Percentiles rank a stretch among this genome's conserved stretches.
These are phyloP conservation scores for Kappamyces sp. DNA, from an alignment of 192 early-diverging fungal species.

Conservation along the genomic window DNA sequence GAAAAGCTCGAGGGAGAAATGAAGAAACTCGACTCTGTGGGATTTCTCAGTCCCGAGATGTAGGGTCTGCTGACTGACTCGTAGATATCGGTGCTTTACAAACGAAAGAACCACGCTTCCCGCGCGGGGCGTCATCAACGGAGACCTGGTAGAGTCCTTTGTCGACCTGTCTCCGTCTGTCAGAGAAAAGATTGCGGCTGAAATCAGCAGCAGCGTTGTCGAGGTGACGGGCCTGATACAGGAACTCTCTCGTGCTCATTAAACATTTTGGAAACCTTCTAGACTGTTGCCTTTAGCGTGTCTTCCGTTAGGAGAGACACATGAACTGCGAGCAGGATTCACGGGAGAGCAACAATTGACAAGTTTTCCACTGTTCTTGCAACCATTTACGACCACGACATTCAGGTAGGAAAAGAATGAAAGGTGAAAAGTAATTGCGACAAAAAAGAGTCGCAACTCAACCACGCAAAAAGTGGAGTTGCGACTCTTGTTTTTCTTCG, in stretches of 20 bases:
- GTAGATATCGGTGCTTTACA: constrained; percentile 59
- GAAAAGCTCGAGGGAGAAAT: constrained; percentile 62
- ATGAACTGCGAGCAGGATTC: too few species aligned
- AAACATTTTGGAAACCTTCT: constrained; percentile 1
- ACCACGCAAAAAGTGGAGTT: constrained; percentile 13
- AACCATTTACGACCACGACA: constrained; percentile 12
- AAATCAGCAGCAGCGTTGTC: constrained; percentile 1
- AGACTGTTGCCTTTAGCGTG: not conserved
- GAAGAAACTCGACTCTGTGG: constrained; percentile 20
- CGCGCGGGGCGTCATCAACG: constrained; percentile 71
- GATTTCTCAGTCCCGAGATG: not conserved
- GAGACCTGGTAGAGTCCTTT: constrained; percentile 85
- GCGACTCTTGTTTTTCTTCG: too few species aligned
- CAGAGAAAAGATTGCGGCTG: constrained; percentile 13
- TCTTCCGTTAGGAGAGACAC: too few species aligned
- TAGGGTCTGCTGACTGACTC: constrained; percentile 3
- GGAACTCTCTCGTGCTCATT: not conserved
- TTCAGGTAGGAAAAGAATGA: constrained; percentile 29
- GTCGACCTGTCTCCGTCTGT: constrained; percentile 53
- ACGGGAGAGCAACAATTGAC: too few species aligned
- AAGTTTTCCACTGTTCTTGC: too few species aligned
- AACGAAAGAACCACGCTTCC: constrained; percentile 43
- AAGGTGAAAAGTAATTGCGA: constrained; percentile 22
- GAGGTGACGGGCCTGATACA: constrained; percentile 15
- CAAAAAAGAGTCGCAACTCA: not conserved